Conservation (phyloP, 768 basidiomycete genomes). For the Leccinum broughii region DNA sequence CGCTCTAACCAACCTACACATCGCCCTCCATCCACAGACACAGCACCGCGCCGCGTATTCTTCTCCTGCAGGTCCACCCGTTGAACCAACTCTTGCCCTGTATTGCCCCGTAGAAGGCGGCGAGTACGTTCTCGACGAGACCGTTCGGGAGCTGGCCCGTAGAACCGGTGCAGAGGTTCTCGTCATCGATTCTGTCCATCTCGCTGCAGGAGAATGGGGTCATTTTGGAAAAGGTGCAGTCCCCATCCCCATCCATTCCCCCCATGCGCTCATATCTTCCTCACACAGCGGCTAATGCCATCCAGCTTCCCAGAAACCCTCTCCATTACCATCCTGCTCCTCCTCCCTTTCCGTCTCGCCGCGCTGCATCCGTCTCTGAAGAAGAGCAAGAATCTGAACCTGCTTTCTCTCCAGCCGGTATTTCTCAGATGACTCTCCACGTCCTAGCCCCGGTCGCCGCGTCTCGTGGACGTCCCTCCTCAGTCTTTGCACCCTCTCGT, state of each 20-base stretch:
- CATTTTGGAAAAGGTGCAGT: constrained; percentile 72
- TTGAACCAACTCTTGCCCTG: constrained; percentile 82
- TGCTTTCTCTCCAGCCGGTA: constrained; percentile 38
- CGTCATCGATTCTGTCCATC: constrained; percentile 78
- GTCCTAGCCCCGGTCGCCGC: constrained; percentile 38
- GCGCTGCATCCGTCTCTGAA: constrained; percentile 30
- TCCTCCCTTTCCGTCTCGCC: constrained; percentile 29
- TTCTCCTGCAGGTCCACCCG: constrained; percentile 49
- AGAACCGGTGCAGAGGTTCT: constrained; percentile 78
- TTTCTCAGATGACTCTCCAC: constrained; percentile 49
- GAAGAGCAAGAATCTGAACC: constrained; percentile 52
- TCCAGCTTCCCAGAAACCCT: constrained; percentile 73
- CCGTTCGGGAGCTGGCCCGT: constrained; percentile 75
- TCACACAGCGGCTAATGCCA: constrained; percentile 61
- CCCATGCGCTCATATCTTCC: constrained; percentile 9
- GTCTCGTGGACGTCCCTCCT: constrained; percentile 36
- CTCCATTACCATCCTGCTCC: constrained; percentile 57
- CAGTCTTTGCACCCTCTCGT: constrained; percentile 39
- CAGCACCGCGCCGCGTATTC: constrained; percentile 71
- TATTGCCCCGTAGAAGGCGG: constrained; percentile 86
- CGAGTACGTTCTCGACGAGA: constrained; percentile 76
- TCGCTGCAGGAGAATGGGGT: constrained; percentile 89
- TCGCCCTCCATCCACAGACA: constrained; percentile 78
- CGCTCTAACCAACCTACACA: constrained; percentile 69
- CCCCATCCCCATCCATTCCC: background rate